Evolutionary conservation across 1,284 basidiomycete genomes (phyloP), one percentile per base, ranked within the genome.

Genomic region (Cutaneotrichosporon spelunceum): DNA sequence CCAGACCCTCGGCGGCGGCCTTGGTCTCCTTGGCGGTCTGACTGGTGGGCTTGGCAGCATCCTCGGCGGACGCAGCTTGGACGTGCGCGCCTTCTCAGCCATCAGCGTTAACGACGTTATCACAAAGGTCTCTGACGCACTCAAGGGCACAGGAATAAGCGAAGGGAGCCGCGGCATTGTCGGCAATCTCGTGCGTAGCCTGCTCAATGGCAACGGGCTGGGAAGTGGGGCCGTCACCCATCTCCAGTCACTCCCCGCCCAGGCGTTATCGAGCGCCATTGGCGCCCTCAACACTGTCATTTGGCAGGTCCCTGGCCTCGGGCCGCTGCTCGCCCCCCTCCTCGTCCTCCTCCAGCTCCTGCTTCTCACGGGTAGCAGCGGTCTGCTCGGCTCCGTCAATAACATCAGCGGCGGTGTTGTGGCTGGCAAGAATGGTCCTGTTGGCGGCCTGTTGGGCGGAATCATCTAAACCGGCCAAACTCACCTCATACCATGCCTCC

Each of bases 291-390:
- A 49, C 24, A 34, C 23, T 1, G 24, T 60, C 34, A 47, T 60
- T 26, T 13, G 30, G 19, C 54, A 39, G 33, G n/a, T 53, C 13
- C 52, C 52, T 2, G 34, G 23, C 9, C 6, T 53, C 13, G 52
- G 52, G 11, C 52, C 50, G 4, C 8, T 53, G 21, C 50, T 53
- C n/a, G 8, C 29, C 10, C 50, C 57, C n/a, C 57, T 59, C 24
- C 21, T 54, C 13, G 24, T 7, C 9, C 10, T 48, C 14, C 27
- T 30, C 50, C 49, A 59, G 21, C 29, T 59, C 39, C 1, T 50
- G 27, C 11, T 50, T 24, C 23, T 47, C 45, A 11, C 24, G 2
- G 45, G 45, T 24, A 10, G 23, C 9, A 23, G 45, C 24, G 45
- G 45, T 47, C 23, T 47, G 23, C 45, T 47, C 45, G 45, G 45